A percentile compares a stretch with the other conserved stretches of the same genome.
phyloP scores from a whole-genome alignment of 345 rosid species.

The Jatropha curcas region DNA sequence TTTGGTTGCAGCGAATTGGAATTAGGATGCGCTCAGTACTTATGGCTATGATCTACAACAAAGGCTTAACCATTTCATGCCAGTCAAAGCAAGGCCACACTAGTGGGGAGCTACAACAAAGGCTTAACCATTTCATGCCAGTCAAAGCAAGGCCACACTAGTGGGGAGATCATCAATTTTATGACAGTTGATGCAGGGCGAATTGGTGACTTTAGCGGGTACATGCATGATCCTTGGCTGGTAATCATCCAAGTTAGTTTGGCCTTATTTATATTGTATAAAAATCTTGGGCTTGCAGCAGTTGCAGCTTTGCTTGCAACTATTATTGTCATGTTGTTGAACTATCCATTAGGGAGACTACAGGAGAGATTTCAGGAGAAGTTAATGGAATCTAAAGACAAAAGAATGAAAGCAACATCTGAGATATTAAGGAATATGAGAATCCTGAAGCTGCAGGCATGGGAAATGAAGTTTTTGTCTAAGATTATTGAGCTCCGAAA shows the following conservation, averaged over 20 bases:
- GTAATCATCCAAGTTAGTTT: slow-evolving; percentile 29
- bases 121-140: slow-evolving; percentile 27
- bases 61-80: too few relatives aligned
- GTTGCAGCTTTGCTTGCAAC: slow-evolving; percentile 24
- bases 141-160: slow-evolving; percentile 30
- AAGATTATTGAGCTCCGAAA: slow-evolving; percentile 33
- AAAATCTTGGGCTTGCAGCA: slow-evolving; percentile 29
- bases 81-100: too few relatives aligned
- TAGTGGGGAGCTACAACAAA: slow-evolving; percentile 13
- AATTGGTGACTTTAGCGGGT: slow-evolving; percentile 29
- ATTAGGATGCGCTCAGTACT: slow-evolving; percentile 23
- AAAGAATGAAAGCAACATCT: slow-evolving; percentile 36
- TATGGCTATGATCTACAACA: neutral
- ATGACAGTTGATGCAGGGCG: slow-evolving; percentile 41
- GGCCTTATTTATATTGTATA: slow-evolving; percentile 30
- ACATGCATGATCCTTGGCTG: slow-evolving; percentile 34
- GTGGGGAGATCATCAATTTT: slow-evolving; percentile 39
- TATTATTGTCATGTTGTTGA: slow-evolving; percentile 26
- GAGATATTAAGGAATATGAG: slow-evolving; percentile 36
- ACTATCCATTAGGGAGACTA: slow-evolving; percentile 28
- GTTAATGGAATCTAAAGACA: slow-evolving; percentile 37
- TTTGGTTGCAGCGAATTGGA: slow-evolving; percentile 32
- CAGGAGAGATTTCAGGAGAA: slow-evolving; percentile 29
- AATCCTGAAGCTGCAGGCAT: slow-evolving; percentile 41
- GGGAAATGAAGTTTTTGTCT: slow-evolving; percentile 42